Evolutionary conservation across 2,329 filamentous ascomycete species (phyloP).

Genomic region (Hymenoscyphus fraxineus): DNA sequence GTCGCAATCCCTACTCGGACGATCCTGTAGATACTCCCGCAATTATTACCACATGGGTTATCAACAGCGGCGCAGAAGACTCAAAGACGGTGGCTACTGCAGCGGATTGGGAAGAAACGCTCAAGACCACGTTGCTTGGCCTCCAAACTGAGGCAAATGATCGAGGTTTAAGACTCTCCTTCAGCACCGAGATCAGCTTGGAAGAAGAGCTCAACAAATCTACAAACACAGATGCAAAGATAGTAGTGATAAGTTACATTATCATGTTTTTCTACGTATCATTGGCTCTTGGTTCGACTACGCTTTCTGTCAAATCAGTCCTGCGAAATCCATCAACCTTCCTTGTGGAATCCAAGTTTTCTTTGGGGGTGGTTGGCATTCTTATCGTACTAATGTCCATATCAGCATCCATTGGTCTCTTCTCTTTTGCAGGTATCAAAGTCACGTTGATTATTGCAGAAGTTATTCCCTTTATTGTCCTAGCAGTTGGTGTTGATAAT

Average conservation of each 20-base stretch:
- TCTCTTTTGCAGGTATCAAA: slow-evolving; percentile 87
- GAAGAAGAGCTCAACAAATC: slow-evolving; percentile 97
- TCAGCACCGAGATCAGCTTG: slow-evolving; percentile 91
- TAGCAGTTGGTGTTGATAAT: slow-evolving; percentile 96
- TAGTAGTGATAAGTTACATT: slow-evolving; percentile 92
- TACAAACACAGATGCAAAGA: slow-evolving; percentile 96
- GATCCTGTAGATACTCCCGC: slow-evolving; percentile 71
- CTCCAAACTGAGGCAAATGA: slow-evolving; percentile 75
- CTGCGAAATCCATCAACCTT: slow-evolving; percentile 78
- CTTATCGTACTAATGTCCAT: slow-evolving; percentile 97
- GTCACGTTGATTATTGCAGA: slow-evolving; percentile 97
- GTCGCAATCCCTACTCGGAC: slow-evolving; percentile 65
- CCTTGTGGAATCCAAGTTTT: slow-evolving; percentile 94
- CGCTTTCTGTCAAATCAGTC: slow-evolving; percentile 71
- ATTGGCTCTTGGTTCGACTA: slow-evolving; percentile 83
- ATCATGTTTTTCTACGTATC: slow-evolving; percentile 99
- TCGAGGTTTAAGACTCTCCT: slow-evolving; percentile 81
- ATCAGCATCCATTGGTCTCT: slow-evolving; percentile 88
- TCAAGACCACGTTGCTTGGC: slow-evolving; percentile 70
- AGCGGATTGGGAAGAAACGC: slow-evolving; percentile 82
- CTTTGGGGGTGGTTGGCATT: slow-evolving; percentile 90
- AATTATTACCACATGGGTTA: slow-evolving; percentile 89
- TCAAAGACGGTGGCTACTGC: slow-evolving; percentile 66
- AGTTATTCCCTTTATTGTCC: slow-evolving; percentile 94
- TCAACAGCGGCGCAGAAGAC: slow-evolving; percentile 78